Conservation (phyloP, 108 stramenopile genomes). For the Cylindrotheca closterium region DNA sequence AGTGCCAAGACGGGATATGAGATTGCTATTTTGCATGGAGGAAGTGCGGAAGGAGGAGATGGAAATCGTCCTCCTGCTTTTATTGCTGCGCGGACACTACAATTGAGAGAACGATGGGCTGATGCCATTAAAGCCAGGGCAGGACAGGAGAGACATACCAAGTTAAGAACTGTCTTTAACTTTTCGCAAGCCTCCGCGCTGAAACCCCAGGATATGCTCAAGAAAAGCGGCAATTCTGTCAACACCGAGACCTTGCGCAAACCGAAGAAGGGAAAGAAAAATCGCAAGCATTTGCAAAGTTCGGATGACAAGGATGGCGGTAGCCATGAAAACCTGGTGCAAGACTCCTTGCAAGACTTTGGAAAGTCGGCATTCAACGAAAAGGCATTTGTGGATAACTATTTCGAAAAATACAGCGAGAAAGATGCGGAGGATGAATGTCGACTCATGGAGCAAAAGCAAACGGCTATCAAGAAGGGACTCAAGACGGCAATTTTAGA, state of each 20-base stretch:
- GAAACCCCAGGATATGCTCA: constrained; percentile 18
- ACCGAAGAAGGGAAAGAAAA: constrained; percentile 21
- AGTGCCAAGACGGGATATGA: constrained; percentile 80
- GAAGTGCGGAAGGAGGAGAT: constrained; percentile 16
- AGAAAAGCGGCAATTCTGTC: constrained; percentile 9
- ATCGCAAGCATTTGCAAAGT: constrained; percentile 2
- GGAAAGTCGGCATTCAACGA: constrained; percentile 56
- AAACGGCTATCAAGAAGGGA: constrained; percentile 70
- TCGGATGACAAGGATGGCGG: constrained; percentile 18
- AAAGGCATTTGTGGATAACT: constrained; percentile 67
- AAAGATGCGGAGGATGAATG: constrained; percentile 51
- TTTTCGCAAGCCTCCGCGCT: constrained; percentile 4
- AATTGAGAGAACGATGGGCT: constrained; percentile 66
- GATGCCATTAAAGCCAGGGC: constrained; percentile 57
- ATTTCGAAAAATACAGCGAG: constrained; percentile 65
- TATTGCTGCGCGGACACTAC: constrained; percentile 65
- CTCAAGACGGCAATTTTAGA: constrained; percentile 81
- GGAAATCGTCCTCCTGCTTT: constrained; percentile 45
- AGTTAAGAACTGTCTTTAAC: constrained; percentile 29
- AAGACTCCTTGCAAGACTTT: constrained; percentile 51
- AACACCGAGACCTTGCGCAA: no score
- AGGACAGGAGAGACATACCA: constrained; percentile 29
- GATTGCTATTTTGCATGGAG: constrained; percentile 52
- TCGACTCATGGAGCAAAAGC: constrained; percentile 67
- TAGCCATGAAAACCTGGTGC: constrained; percentile 21